Evolutionary conservation across 2,329 filamentous ascomycete genomes (phyloP), one percentile per base, ranked within the genome.

Genomic region (Phaeosphaeria sp.): DNA sequence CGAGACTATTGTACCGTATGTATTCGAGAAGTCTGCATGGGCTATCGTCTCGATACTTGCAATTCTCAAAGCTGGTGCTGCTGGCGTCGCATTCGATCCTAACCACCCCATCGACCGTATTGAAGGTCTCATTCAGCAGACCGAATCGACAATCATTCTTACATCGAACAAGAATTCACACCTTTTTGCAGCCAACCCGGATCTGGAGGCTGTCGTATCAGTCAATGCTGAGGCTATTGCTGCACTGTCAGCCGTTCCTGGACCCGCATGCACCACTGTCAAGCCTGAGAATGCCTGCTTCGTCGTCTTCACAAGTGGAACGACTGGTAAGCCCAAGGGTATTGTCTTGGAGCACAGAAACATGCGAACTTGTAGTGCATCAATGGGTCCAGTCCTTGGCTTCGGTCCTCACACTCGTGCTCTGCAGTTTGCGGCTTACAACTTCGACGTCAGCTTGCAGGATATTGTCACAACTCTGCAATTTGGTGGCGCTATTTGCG

Each of bases 151-250:
- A 58, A 56, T 49, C 15, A 88, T 94, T 2, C 94, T 90, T 73
- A 94, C 91, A 0, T 92, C 90, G n/a, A 91, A 91, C 1, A 92
- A 88, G 22, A 94, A 91, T 0, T 91, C 50, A 21, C 11, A 40
- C 13, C 25, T 60, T 13, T 57, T 61, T 39, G 53, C 18, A 15
- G 21, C 33, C 9, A 44, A 50, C 6, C 42, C 51, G 18, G 52
- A 61, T 30, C 33, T 59, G 20, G 22, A 58, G 13, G 33, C 51
- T 17, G 53, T 59, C 13, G 27, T 57, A 11, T 43, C 30, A n/a
- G 45, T 60, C 11, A 52, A 59, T 46, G 36, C 49, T 17, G 46
- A 53, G 7, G 39, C 56, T 27, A 44, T 60, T 24, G 25, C 25
- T 24, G 24, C 27, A 8, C 42, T 56, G 17, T 18, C 39, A 33